Conservation (phyloP, 1,284 basidiomycete species). For the Uromyces viciae-fabae region DNA sequence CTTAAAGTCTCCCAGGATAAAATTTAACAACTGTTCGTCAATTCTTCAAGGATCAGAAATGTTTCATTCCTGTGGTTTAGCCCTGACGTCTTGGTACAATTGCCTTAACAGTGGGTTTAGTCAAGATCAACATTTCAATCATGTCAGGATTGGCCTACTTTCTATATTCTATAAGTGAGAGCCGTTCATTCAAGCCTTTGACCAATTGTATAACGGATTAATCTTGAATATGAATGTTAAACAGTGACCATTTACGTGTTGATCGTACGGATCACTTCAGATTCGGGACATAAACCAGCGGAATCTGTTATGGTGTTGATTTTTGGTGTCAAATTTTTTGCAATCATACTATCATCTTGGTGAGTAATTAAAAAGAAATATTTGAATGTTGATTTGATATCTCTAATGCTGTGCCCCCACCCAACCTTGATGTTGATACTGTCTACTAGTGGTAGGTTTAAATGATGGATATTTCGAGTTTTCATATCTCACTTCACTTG, state of each 20-base stretch:
- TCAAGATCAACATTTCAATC: neutral
- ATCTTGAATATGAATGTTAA: no score
- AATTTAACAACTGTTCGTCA: neutral
- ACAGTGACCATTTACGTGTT: constrained; percentile 9
- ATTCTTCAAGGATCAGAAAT: neutral
- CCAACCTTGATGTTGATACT: neutral
- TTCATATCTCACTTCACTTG: neutral
- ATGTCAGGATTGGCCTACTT: constrained; percentile 3
- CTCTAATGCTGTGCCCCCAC: neutral
- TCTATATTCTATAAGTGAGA: neutral
- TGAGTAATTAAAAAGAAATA: neutral
- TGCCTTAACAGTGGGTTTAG: neutral
- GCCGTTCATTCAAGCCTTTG: no score
- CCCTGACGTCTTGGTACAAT: neutral
- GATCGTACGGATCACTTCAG: neutral
- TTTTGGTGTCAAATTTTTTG: constrained; percentile 3
- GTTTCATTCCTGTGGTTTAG: neutral
- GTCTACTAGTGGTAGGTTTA: no score
- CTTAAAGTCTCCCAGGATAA: neutral
- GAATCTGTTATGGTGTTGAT: neutral
- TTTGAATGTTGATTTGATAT: neutral
- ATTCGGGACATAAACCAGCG: neutral
- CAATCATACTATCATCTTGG: neutral
- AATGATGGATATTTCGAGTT: no score
- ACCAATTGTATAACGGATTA: no score